Percentiles rank a stretch among this genome's conserved stretches.
These are phyloP conservation scores for Sarcodon sp. DNA, from an alignment of 768 basidiomycete genomes.

Conservation along the genomic window DNA sequence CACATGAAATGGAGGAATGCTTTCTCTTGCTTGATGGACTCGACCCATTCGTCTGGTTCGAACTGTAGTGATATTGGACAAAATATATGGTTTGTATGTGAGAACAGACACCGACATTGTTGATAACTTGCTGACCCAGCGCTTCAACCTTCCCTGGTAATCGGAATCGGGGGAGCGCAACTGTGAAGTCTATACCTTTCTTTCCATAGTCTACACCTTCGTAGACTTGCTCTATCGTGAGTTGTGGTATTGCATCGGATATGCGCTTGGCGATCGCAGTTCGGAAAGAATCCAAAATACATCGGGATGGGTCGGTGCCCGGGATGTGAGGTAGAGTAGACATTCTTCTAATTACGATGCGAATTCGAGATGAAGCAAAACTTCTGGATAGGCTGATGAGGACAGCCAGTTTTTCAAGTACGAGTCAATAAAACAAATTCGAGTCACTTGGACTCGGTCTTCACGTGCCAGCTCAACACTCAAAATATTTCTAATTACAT, in stretches of 20 bases:
- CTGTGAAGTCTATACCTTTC: slow-evolving; percentile 87
- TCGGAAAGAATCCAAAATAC: slow-evolving; percentile 65
- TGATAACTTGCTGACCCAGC: slow-evolving; percentile 60
- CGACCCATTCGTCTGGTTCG: slow-evolving; percentile 69
- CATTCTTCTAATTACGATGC: slow-evolving; percentile 1
- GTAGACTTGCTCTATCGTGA: slow-evolving; percentile 71
- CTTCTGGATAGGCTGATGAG: too few relatives aligned
- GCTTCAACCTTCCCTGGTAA: slow-evolving; percentile 76
- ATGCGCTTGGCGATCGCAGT: slow-evolving; percentile 68
- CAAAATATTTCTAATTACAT: too few relatives aligned
- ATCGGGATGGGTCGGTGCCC: slow-evolving; percentile 49
- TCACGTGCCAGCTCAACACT: too few relatives aligned
- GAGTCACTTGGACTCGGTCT: too few relatives aligned
- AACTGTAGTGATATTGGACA: slow-evolving; percentile 39
- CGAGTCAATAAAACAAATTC: too few relatives aligned
- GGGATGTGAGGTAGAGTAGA: slow-evolving; percentile 24
- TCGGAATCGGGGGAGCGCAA: slow-evolving; percentile 86
- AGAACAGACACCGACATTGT: slow-evolving; percentile 31
- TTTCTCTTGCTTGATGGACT: slow-evolving; percentile 55
- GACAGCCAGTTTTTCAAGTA: too few relatives aligned
- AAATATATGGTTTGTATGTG: background rate
- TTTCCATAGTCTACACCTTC: slow-evolving; percentile 81
- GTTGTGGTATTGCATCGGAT: slow-evolving; percentile 45
- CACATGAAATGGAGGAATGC: slow-evolving; percentile 78
- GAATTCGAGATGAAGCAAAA: background rate